Evolutionary conservation across 768 basidiomycete genomes (phyloP).

Genomic region (Auricularia heimuer): DNA sequence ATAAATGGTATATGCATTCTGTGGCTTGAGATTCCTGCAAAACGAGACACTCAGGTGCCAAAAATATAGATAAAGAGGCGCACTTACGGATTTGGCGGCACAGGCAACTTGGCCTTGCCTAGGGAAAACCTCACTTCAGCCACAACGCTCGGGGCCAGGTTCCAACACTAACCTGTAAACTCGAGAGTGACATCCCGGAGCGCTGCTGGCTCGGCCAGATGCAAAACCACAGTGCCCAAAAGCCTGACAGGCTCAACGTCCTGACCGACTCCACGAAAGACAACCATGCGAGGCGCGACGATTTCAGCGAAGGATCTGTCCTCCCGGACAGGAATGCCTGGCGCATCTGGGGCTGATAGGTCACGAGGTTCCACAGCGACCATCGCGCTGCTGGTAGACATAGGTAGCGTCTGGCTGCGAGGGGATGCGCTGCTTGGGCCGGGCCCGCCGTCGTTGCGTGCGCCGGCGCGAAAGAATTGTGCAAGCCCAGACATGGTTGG

Average conservation of each 20-base stretch:
- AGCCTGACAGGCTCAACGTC: conserved; percentile 78
- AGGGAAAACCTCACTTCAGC: neutral
- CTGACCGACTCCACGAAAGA: conserved; percentile 67
- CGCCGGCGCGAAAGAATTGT: too few species aligned
- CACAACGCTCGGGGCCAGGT: neutral
- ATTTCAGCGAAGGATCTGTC: conserved; percentile 55
- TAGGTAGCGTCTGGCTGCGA: too few species aligned
- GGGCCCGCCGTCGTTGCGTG: too few species aligned
- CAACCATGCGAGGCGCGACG: conserved; percentile 53
- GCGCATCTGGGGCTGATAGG: too few species aligned
- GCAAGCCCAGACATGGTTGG: too few species aligned
- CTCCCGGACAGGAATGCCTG: neutral
- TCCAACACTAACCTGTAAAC: conserved; percentile 61
- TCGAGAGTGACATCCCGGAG: conserved; percentile 78
- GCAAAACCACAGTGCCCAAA: conserved; percentile 70
- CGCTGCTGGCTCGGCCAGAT: conserved; percentile 75
- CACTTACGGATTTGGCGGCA: neutral
- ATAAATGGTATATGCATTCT: conserved; percentile 47
- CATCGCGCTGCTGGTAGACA: too few species aligned
- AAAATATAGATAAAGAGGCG: too few species aligned
- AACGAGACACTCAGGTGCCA: too few species aligned
- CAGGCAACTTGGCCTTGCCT: neutral
- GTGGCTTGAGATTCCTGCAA: neutral
- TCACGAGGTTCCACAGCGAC: too few species aligned
- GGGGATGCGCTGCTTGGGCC: too few species aligned